These are phyloP conservation scores for Botrytis tulipae DNA, from an alignment of 2,329 filamentous ascomycete species.

Conservation along the genomic window DNA sequence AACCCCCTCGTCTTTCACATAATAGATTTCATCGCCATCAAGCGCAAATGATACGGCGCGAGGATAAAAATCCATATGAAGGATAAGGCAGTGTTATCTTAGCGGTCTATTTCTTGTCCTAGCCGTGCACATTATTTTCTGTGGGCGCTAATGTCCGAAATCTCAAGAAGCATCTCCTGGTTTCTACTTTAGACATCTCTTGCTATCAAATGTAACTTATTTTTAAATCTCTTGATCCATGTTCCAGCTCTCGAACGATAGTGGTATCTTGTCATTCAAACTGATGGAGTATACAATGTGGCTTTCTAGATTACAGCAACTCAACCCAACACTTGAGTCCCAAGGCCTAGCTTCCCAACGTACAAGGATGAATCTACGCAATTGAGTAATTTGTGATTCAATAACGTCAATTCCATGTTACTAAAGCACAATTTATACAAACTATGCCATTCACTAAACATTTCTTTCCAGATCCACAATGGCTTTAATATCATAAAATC, in stretches of 20 bases:
- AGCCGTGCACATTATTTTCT: neutral
- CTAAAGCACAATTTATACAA: fast-evolving
- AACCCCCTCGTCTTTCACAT: neutral
- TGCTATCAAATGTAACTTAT: neutral
- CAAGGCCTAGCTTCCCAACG: neutral
- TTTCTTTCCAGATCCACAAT: neutral
- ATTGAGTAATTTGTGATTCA: neutral
- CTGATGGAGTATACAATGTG: neutral
- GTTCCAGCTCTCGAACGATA: neutral
- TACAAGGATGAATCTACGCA: neutral
- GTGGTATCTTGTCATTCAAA: neutral
- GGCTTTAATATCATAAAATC: neutral
- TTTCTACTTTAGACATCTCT: neutral
- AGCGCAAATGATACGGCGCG: neutral
- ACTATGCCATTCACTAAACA: neutral
- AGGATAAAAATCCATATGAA: neutral
- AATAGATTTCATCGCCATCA: neutral
- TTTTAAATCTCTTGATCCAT: fast-evolving
- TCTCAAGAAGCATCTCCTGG: neutral
- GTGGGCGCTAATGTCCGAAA: neutral
- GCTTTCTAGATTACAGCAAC: neutral
- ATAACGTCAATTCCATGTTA: neutral
- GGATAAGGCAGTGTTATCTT: neutral
- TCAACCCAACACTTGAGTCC: neutral
- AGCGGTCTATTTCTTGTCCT: neutral